These are phyloP conservation scores for Claviceps purpurea DNA, from an alignment of 2,329 filamentous ascomycete species.

Conservation along the genomic window DNA sequence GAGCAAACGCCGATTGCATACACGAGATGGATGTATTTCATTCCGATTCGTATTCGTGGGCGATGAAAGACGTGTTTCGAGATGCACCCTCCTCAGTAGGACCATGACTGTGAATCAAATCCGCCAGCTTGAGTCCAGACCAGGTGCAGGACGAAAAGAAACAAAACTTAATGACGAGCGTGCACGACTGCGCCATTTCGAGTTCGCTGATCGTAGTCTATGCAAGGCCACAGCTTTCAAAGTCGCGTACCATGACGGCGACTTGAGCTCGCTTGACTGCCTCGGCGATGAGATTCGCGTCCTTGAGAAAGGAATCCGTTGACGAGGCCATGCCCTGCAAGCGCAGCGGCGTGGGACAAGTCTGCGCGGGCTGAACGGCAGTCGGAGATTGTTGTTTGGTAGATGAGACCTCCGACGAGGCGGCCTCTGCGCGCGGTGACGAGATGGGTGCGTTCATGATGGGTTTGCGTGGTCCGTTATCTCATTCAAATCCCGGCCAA, in stretches of 20 bases:
- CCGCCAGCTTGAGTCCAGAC: neutral
- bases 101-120: too few species aligned
- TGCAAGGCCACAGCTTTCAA: constrained; percentile 56
- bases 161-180: neutral
- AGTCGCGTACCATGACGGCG: constrained; percentile 74
- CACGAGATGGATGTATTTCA: neutral
- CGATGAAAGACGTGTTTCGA: neutral
- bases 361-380: constrained; percentile 6
- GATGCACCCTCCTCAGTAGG: neutral
- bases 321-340: constrained; percentile 23
- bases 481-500: too few species aligned
- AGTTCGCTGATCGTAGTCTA: neutral
- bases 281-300: constrained; percentile 80
- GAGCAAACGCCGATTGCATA: neutral
- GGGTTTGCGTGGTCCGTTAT: neutral
- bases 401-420: constrained; percentile 14
- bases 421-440: constrained; percentile 5
- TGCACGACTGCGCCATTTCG: neutral
- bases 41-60: neutral
- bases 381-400: constrained; percentile 18
- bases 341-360: constrained; percentile 14
- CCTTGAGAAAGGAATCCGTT: constrained; percentile 53
- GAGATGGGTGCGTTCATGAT: constrained; percentile 5
- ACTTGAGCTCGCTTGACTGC: constrained; percentile 88
- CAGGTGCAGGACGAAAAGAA: neutral